A percentile compares a stretch with the other conserved stretches of the same genome.
phyloP scores from a whole-genome alignment of 192 early-diverging fungal species.

The Thamnidium elegans region DNA sequence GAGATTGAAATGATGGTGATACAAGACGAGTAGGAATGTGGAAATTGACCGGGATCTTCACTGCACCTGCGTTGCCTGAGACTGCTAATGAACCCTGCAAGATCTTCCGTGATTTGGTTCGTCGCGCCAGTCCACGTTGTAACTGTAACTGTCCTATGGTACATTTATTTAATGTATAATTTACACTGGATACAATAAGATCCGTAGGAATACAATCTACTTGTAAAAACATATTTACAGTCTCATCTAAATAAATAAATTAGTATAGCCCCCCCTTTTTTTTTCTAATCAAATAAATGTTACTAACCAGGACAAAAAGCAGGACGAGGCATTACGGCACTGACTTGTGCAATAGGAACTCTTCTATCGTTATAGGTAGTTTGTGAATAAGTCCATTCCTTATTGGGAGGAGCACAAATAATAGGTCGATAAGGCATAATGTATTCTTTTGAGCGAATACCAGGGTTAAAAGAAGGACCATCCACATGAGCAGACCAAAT shows the following conservation, averaged over 20 bases:
- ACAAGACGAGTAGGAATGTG: slow-evolving; percentile 35
- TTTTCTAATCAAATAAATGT: too few species aligned
- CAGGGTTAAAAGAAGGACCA: slow-evolving; percentile 25
- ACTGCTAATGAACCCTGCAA: slow-evolving; percentile 5
- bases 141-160: slow-evolving; percentile 27
- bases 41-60: slow-evolving; percentile 18
- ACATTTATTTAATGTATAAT: slow-evolving; percentile 32
- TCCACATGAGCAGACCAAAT: slow-evolving; percentile 35
- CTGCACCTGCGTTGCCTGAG: background rate
- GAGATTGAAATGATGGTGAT: slow-evolving; percentile 34
- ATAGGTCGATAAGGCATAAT: slow-evolving; percentile 35
- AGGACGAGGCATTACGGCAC: slow-evolving; percentile 24
- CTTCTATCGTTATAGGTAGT: slow-evolving; percentile 31
- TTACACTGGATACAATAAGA: slow-evolving; percentile 12
- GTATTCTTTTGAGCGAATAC: slow-evolving; percentile 26
- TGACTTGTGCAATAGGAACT: slow-evolving; percentile 25
- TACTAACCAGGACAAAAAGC: slow-evolving; percentile 41
- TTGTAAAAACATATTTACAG: slow-evolving; percentile 15
- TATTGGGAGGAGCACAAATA: slow-evolving; percentile 32
- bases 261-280: too few species aligned
- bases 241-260: slow-evolving; percentile 17
- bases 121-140: slow-evolving; percentile 23
- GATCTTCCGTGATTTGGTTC: slow-evolving; percentile 21
- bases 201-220: slow-evolving; percentile 20
- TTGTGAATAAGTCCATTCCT: slow-evolving; percentile 30